Evolutionary conservation across 78 protist species (phyloP).

Genomic region (Dictyostelium capitatum): DNA sequence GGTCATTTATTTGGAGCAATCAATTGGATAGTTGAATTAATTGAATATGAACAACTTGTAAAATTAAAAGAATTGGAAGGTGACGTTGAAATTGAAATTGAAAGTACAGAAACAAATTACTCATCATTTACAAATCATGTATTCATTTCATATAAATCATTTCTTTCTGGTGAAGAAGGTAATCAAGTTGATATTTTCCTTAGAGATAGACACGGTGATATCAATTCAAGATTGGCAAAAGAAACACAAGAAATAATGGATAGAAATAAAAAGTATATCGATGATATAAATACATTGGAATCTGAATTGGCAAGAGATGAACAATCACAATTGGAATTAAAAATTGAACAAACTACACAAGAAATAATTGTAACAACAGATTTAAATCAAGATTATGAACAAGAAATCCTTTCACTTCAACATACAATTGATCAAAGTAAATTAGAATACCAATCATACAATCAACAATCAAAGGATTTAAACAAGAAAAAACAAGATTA

Average conservation of each 20-base stretch:
- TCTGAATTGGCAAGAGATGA: background rate
- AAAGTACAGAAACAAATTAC: background rate
- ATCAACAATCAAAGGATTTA: background rate
- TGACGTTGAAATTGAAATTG: background rate
- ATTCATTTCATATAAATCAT: background rate
- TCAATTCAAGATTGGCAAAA: background rate
- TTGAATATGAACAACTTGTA: slow-evolving; percentile 11
- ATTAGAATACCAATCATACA: background rate
- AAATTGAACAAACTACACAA: background rate
- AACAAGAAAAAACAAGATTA: background rate
- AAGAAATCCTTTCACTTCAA: background rate
- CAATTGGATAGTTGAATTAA: slow-evolving; percentile 73
- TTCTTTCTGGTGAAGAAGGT: slow-evolving; percentile 23
- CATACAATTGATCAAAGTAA: background rate
- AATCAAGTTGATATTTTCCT: background rate
- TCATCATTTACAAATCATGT: background rate
- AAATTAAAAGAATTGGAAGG: background rate
- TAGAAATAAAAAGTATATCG: background rate
- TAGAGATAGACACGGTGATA: background rate
- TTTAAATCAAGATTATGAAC: background rate
- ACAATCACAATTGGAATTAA: background rate
- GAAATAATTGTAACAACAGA: background rate
- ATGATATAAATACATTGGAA: background rate
- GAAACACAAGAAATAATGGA: slow-evolving; percentile 5
- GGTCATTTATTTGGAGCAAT: slow-evolving; percentile 83